Evolutionary conservation across 2,329 filamentous ascomycete species (phyloP).

Genomic region (Arachnomyces sp.): DNA sequence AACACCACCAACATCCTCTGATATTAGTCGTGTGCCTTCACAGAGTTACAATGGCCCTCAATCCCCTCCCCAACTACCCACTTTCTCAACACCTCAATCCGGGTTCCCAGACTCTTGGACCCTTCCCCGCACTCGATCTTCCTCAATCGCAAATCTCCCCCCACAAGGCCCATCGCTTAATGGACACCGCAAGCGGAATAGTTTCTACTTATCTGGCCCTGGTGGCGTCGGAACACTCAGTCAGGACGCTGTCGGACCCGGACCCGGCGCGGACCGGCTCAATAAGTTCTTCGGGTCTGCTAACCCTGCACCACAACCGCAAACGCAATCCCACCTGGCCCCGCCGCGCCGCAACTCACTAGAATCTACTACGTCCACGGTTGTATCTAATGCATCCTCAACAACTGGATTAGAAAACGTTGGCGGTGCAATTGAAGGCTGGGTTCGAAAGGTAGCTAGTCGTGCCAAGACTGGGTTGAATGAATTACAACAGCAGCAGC

Average conservation of each 20-base stretch:
- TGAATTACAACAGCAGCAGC: constrained; percentile 23
- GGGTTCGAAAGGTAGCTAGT: constrained; percentile 71
- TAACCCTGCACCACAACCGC: constrained; percentile 56
- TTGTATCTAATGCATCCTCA: constrained; percentile 22
- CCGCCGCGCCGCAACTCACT: constrained; percentile 23
- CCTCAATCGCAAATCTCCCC: constrained; percentile 22
- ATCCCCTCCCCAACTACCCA: constrained; percentile 17
- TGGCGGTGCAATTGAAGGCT: constrained; percentile 79
- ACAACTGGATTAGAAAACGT: constrained; percentile 63
- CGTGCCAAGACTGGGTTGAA: constrained; percentile 32
- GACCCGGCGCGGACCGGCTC: constrained; percentile 73
- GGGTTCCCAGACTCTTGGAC: constrained; percentile 18
- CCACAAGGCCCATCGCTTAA: constrained; percentile 28
- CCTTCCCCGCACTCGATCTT: constrained; percentile 21
- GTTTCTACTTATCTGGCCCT: constrained; percentile 64
- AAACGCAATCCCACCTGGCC: constrained; percentile 39
- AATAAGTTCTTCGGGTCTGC: constrained; percentile 76
- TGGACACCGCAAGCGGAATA: constrained; percentile 33
- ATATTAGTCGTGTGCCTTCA: constrained; percentile 39
- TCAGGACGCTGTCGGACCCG: constrained; percentile 42
- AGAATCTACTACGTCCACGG: constrained; percentile 24
- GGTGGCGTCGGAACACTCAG: constrained; percentile 82
- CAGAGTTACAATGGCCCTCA: constrained; percentile 12
- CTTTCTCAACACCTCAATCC: constrained; percentile 25
- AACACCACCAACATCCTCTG: constrained; percentile 59